These are phyloP conservation scores for Tuber indicum DNA, from an alignment of 495 filamentous ascomycete genomes.

Conservation along the genomic window DNA sequence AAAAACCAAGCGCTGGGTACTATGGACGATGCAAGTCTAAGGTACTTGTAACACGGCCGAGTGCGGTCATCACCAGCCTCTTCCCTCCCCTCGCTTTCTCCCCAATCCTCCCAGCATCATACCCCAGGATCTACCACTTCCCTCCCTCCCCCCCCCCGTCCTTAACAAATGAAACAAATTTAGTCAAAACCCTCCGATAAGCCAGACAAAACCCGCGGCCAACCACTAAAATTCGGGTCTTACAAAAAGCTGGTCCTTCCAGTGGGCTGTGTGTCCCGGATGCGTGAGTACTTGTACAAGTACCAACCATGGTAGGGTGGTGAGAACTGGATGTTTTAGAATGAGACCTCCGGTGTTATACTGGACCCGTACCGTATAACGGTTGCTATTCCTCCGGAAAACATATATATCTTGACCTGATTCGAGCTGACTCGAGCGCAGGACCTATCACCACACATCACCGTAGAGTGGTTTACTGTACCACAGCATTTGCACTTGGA, in stretches of 20 bases:
- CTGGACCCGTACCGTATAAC: background rate
- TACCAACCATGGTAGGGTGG: background rate
- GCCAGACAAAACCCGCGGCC: background rate
- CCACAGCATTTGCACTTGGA: background rate
- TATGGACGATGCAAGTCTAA: no score
- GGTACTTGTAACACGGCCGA: no score
- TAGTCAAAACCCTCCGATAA: background rate
- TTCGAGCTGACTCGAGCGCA: background rate
- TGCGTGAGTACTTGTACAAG: background rate
- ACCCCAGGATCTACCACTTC: no score
- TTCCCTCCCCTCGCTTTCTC: no score
- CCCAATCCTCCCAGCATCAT: no score
- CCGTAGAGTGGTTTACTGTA: background rate
- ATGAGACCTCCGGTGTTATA: background rate
- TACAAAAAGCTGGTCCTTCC: background rate
- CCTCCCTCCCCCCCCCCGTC: no score
- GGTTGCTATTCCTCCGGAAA: background rate
- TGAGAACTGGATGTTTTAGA: background rate
- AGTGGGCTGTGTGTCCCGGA: background rate
- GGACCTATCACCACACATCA: background rate
- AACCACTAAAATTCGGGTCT: background rate
- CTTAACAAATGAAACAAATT: no score
- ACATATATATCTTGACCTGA: background rate
- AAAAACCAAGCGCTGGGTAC: no score
- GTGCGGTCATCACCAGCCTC: no score